phyloP scores from a whole-genome alignment of 208 protist genomes.

The Leishmania mexicana region DNA sequence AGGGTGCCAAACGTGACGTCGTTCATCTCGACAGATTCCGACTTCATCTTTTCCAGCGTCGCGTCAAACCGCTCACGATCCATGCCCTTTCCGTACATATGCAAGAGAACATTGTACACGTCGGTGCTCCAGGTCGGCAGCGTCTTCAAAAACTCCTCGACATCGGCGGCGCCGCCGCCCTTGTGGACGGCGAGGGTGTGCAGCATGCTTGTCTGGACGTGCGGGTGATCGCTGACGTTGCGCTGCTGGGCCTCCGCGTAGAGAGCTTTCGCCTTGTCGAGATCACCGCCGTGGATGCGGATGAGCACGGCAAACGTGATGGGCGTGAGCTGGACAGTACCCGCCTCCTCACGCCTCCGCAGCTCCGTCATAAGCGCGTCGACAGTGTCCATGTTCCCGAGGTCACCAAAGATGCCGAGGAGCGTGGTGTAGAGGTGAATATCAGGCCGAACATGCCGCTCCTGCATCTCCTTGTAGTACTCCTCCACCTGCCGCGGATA shows the following conservation, averaged over 20 bases:
- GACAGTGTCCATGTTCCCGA: conserved; percentile 56
- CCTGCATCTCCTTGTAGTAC: conserved; percentile 68
- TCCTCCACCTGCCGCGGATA: conserved; percentile 83
- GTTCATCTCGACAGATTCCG: conserved; percentile 79
- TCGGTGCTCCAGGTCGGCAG: conserved; percentile 73
- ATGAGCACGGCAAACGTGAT: conserved; percentile 83
- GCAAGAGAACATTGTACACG: conserved; percentile 88
- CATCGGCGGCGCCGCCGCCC: conserved; percentile 8
- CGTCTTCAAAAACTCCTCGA: conserved; percentile 50
- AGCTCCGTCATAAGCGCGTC: conserved; percentile 63
- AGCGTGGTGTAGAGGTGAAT: conserved; percentile 82
- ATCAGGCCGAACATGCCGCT: conserved; percentile 63
- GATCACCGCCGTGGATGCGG: conserved; percentile 57
- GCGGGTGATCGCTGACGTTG: conserved; percentile 71
- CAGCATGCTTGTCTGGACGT: conserved; percentile 86
- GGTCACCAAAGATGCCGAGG: conserved; percentile 81
- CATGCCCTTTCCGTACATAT: conserved; percentile 75
- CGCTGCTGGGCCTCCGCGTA: conserved; percentile 71
- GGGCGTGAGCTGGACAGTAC: conserved; percentile 75
- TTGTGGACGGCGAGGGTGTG: conserved; percentile 51
- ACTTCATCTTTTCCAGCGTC: conserved; percentile 78
- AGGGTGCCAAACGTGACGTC: conserved; percentile 91
- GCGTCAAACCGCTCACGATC: conserved; percentile 66
- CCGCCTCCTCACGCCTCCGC: conserved; percentile 68
- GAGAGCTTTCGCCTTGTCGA: conserved; percentile 45